phyloP scores from a whole-genome alignment of 2,329 filamentous ascomycete species.

The Taxawa tesnikishii region DNA sequence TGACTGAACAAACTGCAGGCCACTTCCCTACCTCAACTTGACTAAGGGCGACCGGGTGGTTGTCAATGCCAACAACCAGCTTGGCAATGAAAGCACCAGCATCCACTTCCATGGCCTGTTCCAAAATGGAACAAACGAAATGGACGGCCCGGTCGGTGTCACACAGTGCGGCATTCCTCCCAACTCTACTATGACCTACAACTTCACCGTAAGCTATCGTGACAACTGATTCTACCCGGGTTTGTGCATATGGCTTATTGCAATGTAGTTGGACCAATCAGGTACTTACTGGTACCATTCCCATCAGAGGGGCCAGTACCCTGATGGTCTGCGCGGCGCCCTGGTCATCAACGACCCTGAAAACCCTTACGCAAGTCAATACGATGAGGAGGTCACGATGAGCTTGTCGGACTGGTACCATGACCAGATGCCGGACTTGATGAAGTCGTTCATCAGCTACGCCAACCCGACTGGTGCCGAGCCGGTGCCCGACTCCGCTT shows the following conservation, averaged over 20 bases:
- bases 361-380: constrained; percentile 39
- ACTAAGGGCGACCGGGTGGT: constrained; percentile 62
- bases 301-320: constrained; percentile 51
- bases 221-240: background rate
- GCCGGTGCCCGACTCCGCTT: constrained; percentile 51
- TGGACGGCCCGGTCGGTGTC: constrained; percentile 60
- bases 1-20: no score
- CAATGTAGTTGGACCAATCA: constrained; percentile 31
- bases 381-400: constrained; percentile 49
- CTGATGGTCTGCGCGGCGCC: constrained; percentile 56
- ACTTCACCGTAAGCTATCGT: constrained; percentile 44
- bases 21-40: constrained; percentile 58
- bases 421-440: constrained; percentile 36
- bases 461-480: constrained; percentile 48
- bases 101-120: constrained; percentile 71
- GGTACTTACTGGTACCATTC: constrained; percentile 57
- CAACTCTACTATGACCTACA: constrained; percentile 51
- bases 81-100: constrained; percentile 50
- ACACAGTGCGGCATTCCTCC: constrained; percentile 57
- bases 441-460: constrained; percentile 42
- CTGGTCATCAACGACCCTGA: constrained; percentile 52
- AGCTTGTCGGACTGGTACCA: constrained; percentile 68
- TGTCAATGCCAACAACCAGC: constrained; percentile 56
- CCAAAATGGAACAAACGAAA: constrained; percentile 61
- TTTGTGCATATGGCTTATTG: constrained; percentile 19